Conservation (phyloP, 108 stramenopile species). For the Stephanodiscus minutulus region DNA sequence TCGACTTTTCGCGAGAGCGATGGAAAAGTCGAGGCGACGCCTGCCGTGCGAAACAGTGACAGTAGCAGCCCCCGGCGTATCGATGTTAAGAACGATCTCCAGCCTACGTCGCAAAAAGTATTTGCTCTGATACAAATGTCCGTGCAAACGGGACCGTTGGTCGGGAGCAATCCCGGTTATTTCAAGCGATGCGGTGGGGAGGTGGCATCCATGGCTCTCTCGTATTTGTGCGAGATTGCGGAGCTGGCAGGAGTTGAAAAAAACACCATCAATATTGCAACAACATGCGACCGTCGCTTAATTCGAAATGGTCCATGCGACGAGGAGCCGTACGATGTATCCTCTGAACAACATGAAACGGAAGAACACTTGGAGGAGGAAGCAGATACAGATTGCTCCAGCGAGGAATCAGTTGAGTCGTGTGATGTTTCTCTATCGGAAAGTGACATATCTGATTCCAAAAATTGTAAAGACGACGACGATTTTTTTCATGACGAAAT, state of each 20-base stretch:
- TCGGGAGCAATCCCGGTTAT: conserved; percentile 80
- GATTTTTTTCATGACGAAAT: neutral
- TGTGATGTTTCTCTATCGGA: neutral
- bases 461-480: neutral
- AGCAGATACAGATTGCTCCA: neutral
- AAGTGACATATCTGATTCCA: neutral
- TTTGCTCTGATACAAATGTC: conserved; percentile 68
- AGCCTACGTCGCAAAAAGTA: conserved; percentile 40
- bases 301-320: neutral
- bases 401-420: conserved; percentile 12
- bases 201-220: conserved; percentile 58
- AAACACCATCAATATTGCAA: neutral
- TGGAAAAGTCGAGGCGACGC: neutral
- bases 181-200: conserved; percentile 81
- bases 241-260: conserved; percentile 11
- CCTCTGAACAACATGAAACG: neutral
- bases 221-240: conserved; percentile 55
- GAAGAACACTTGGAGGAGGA: neutral
- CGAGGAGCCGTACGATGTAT: neutral
- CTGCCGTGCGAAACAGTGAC: conserved; percentile 1
- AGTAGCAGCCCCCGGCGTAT: conserved; percentile 9
- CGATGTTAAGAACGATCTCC: conserved; percentile 13
- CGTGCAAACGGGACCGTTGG: conserved; percentile 75
- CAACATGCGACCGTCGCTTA: conserved; percentile 1
- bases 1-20: conserved; percentile 5